Evolutionary conservation across 1,284 basidiomycete genomes (phyloP).

Genomic region (Xanthoconium separans): DNA sequence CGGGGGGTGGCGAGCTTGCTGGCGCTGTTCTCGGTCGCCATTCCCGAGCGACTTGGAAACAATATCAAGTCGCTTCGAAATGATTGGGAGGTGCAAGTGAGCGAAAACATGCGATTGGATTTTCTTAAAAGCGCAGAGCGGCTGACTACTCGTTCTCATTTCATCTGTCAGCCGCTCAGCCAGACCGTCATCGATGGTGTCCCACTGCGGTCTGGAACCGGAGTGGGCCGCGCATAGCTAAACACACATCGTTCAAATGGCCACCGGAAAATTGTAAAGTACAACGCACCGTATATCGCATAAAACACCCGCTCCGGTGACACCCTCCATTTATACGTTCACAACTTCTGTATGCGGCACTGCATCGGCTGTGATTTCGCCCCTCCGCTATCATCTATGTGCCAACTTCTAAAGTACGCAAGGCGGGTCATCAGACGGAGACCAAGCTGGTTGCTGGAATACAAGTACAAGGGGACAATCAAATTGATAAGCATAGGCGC

Average conservation of each 20-base stretch:
- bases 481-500: too few relatives aligned
- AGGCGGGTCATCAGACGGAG: neutral
- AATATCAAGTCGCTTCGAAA: neutral
- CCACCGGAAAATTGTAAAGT: neutral
- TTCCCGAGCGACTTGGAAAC: constrained; percentile 1
- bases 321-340: too few relatives aligned
- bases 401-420: too few relatives aligned
- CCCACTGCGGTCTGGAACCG: neutral
- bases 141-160: constrained; percentile 9
- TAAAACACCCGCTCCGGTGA: too few relatives aligned
- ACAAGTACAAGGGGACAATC: too few relatives aligned
- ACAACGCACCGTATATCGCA: too few relatives aligned
- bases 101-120: neutral
- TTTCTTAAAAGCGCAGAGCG: constrained; percentile 8
- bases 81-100: neutral
- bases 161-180: constrained; percentile 7
- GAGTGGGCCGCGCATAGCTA: neutral
- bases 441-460: neutral
- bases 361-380: too few relatives aligned
- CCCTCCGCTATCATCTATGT: too few relatives aligned
- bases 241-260: neutral
- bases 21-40: constrained; percentile 10
- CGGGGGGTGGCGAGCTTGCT: constrained; percentile 14
- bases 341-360: too few relatives aligned
- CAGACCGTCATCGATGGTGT: neutral